These are phyloP conservation scores for Meyerozyma smithsonii DNA, from an alignment of 1,139 yeast genomes.

Conservation along the genomic window DNA sequence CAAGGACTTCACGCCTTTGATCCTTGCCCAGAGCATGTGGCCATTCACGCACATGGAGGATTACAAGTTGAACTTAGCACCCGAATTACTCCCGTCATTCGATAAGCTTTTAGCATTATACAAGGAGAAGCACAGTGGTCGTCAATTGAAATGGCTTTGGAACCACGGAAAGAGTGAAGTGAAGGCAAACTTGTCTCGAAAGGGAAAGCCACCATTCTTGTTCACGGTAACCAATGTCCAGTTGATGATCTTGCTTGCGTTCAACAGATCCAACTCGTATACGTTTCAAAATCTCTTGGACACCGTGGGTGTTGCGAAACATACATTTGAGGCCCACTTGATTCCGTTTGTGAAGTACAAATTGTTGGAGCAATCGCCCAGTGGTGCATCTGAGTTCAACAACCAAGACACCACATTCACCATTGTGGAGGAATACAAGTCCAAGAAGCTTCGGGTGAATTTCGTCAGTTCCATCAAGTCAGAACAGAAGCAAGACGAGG, in stretches of 20 bases:
- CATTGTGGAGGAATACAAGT: constrained; percentile 76
- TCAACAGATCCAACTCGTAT: constrained; percentile 59
- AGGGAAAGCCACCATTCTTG: constrained; percentile 77
- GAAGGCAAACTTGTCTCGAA: constrained; percentile 78
- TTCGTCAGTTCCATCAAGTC: constrained; percentile 78
- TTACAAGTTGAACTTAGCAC: constrained; percentile 38
- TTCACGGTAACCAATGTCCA: constrained; percentile 84
- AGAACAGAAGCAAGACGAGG: constrained; percentile 73
- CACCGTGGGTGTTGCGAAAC: constrained; percentile 62
- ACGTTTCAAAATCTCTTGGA: constrained; percentile 59
- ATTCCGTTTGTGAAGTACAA: constrained; percentile 76
- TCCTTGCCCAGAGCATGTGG: constrained; percentile 89
- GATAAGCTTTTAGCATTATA: constrained; percentile 68
- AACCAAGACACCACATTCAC: constrained; percentile 60
- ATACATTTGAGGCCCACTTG: constrained; percentile 69
- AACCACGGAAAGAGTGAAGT: constrained; percentile 90
- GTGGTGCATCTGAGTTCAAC: constrained; percentile 44
- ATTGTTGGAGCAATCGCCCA: constrained; percentile 61
- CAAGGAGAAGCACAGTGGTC: constrained; percentile 72
- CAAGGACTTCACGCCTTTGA: constrained; percentile 68
- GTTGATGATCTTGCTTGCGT: constrained; percentile 78
- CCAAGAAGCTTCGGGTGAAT: constrained; percentile 80
- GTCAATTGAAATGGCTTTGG: constrained; percentile 95
- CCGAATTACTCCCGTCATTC: constrained; percentile 59
- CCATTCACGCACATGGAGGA: constrained; percentile 55